Conservation (phyloP, 106 monocot genomes). For the Vanilla planifolia region DNA sequence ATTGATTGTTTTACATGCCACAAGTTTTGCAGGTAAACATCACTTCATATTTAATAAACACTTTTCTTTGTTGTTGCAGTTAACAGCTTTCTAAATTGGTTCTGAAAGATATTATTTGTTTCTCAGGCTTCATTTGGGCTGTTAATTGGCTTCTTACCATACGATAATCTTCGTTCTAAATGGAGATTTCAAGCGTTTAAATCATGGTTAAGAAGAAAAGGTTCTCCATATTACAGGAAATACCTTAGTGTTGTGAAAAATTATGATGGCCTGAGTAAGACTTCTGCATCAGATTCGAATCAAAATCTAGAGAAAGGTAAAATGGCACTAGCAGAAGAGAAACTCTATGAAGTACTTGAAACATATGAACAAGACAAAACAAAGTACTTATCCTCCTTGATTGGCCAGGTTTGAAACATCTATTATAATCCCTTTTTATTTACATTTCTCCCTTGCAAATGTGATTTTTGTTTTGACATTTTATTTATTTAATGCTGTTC, state of each 20-base stretch:
- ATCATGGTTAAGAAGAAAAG: slow-evolving; percentile 86
- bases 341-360: slow-evolving; percentile 67
- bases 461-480: not conserved
- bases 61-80: too few species aligned
- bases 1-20: too few species aligned
- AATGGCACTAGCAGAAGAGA: slow-evolving; percentile 25
- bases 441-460: not conserved
- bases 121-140: slow-evolving; percentile 82
- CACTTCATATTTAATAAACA: too few species aligned
- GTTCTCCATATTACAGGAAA: slow-evolving; percentile 55
- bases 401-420: slow-evolving; percentile 71
- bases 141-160: slow-evolving; percentile 84
- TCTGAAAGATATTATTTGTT: slow-evolving; percentile 5
- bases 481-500: not conserved
- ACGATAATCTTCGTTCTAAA: slow-evolving; percentile 73
- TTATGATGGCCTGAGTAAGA: slow-evolving; percentile 35
- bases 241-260: slow-evolving; percentile 53
- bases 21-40: not conserved
- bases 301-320: slow-evolving; percentile 24
- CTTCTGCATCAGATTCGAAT: slow-evolving; percentile 15
- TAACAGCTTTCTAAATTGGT: not conserved
- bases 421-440: not conserved
- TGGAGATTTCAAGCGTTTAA: slow-evolving; percentile 97
- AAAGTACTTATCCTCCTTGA: slow-evolving; percentile 81
- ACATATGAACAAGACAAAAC: slow-evolving; percentile 77